Conservation (phyloP, 768 basidiomycete species). For the Piloderma croceum region DNA sequence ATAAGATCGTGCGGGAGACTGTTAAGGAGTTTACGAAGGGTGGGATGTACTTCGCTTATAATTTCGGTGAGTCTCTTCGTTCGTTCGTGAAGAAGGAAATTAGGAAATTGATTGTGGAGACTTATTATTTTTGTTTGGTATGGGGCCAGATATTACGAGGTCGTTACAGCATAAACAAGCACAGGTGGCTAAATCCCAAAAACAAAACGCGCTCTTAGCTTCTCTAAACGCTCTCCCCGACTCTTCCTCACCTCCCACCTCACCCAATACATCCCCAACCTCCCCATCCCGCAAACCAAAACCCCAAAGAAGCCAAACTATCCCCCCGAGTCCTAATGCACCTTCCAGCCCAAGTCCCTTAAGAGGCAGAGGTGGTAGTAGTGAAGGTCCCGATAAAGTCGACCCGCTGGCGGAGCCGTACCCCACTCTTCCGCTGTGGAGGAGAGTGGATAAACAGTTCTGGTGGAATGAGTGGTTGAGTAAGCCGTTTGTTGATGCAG, state of each 20-base stretch:
- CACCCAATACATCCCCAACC: background rate
- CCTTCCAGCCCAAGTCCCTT: too few relatives aligned
- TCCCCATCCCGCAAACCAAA: constrained; percentile 7
- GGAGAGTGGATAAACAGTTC: constrained; percentile 82
- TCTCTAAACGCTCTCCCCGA: constrained; percentile 50
- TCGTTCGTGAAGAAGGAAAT: too few relatives aligned
- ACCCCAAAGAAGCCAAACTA: too few relatives aligned
- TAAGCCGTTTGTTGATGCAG: constrained; percentile 81
- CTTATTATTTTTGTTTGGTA: constrained; percentile 2
- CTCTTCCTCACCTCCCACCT: constrained; percentile 5
- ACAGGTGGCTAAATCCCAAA: constrained; percentile 49
- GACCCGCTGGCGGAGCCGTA: constrained; percentile 66
- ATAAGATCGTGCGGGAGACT: constrained; percentile 76
- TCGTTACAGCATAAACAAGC: constrained; percentile 79
- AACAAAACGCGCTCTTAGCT: constrained; percentile 53
- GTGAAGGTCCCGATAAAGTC: constrained; percentile 32
- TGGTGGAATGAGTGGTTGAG: constrained; percentile 96
- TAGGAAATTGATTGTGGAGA: too few relatives aligned
- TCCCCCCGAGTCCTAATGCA: too few relatives aligned
- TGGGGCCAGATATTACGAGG: constrained; percentile 64
- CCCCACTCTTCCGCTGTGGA: constrained; percentile 81
- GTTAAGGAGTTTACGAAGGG: constrained; percentile 74
- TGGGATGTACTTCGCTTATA: constrained; percentile 87
- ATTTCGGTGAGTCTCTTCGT: constrained; percentile 55
- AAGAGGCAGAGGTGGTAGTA: background rate